Percentiles rank a stretch among this genome's conserved stretches.
Conservation (phyloP, 257 asterid genomes). For the Jacaranda mimosifolia region DNA sequence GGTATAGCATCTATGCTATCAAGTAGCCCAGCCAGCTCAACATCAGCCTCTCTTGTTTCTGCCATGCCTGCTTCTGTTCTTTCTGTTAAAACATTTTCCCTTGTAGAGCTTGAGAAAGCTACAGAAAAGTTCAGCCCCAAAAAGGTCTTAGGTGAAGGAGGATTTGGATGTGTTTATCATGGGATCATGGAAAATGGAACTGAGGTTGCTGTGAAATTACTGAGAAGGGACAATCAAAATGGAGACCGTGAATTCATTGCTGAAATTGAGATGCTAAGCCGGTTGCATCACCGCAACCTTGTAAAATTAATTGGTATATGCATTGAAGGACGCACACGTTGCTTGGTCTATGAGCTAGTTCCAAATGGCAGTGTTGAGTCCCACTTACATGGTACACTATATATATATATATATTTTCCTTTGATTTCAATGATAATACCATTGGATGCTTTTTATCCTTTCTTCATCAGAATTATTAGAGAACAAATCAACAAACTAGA, state of each 20-base stretch:
- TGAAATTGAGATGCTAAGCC: slow-evolving; percentile 83
- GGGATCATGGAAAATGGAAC: slow-evolving; percentile 68
- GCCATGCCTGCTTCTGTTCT: slow-evolving; percentile 61
- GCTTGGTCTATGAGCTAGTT: slow-evolving; percentile 79
- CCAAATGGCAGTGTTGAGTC: slow-evolving; percentile 85
- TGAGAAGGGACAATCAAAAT: slow-evolving; percentile 66
- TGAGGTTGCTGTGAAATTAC: slow-evolving; percentile 75
- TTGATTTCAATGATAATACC: not conserved
- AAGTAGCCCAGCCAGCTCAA: slow-evolving; percentile 63
- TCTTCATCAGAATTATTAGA: not conserved
- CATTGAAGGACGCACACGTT: slow-evolving; percentile 65
- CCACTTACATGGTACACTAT: slow-evolving; percentile 72
- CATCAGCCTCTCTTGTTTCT: slow-evolving; percentile 53
- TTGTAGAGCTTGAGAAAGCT: slow-evolving; percentile 63
- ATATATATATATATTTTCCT: slow-evolving; percentile 9
- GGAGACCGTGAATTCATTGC: slow-evolving; percentile 85
- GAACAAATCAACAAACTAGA: not conserved
- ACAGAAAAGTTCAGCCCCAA: slow-evolving; percentile 60
- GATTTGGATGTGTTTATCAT: slow-evolving; percentile 74
- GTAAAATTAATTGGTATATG: slow-evolving; percentile 83
- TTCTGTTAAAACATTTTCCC: slow-evolving; percentile 62
- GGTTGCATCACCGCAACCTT: slow-evolving; percentile 85
- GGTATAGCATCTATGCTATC: slow-evolving; percentile 56
- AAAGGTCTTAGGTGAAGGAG: slow-evolving; percentile 72
- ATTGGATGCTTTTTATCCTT: not conserved